Conservation (phyloP, 805 yeast genomes). For the Candida piceae region DNA sequence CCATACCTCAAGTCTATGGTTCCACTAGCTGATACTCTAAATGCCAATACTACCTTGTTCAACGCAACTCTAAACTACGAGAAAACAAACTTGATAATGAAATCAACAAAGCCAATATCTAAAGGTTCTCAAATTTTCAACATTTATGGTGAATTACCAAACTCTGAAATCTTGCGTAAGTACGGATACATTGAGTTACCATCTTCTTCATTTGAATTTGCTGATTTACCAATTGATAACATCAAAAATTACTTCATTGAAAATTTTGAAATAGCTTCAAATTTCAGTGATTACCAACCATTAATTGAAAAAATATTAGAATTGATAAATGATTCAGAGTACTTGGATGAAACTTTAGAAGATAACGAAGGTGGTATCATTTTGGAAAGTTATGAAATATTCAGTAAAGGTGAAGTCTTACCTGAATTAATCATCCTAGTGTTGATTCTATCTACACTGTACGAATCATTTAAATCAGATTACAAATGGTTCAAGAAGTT, state of each 20-base stretch:
- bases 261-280: constrained; percentile 20
- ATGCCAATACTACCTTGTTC: constrained; percentile 72
- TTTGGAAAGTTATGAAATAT: constrained; percentile 60
- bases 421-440: constrained; percentile 54
- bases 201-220: constrained; percentile 75
- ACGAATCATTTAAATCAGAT: constrained; percentile 28
- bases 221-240: constrained; percentile 53
- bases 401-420: constrained; percentile 47
- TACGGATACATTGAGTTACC: constrained; percentile 82
- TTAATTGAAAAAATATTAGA: constrained; percentile 34
- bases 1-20: constrained; percentile 74
- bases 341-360: constrained; percentile 28
- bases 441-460: constrained; percentile 43
- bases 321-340: constrained; percentile 31
- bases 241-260: constrained; percentile 35
- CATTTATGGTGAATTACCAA: constrained; percentile 87
- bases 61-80: constrained; percentile 68
- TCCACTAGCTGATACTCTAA: constrained; percentile 86
- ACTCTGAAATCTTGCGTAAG: constrained; percentile 82
- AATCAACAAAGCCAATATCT: constrained; percentile 53
- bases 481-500: constrained; percentile 28
- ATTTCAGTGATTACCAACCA: constrained; percentile 11
- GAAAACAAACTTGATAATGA: constrained; percentile 57
- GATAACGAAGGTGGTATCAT: constrained; percentile 34
- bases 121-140: constrained; percentile 77